Base-by-base conservation (phyloP, 169 alveolate species). In the Plasmodium billcollinsi region DNA sequence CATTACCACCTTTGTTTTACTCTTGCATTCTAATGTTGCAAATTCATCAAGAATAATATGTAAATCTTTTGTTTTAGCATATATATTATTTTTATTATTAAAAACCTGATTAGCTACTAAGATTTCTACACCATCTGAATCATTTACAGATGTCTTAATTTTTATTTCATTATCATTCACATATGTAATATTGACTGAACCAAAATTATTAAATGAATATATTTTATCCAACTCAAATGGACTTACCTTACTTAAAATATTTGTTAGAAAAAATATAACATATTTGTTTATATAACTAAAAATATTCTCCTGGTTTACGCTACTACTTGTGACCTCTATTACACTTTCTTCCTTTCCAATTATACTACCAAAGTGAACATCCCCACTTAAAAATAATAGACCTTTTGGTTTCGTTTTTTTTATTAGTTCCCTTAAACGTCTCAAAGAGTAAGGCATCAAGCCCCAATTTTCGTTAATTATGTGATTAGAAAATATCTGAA, bases 381-480 rank as follows among this genome's bases (percentile, higher is more conserved):
- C 97, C 9, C 97, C 97, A n/a, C 97, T 95, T 63, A 95, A 43
- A 85, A 95, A 94, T 47, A 95, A 8, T n/a, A 95, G 83, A 33
- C 95, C 95, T 59, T 78, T 94, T 20, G 97, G 97, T 59, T 94
- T 74, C n/a, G 96, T 93, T 52, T 92, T 91, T 50, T 88, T 75
- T 49, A 95, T 66, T 45, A 95, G 67, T 7, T 69, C 49, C 15
- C 93, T 73, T 47, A 95, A 89, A 83, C 96, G 85, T 62, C 86
- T 89, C 85, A 93, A 93, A 2, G 97, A 94, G 29, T 43, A 54
- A 5, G 97, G 97, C 88, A 92, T 88, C 18, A 93, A 95, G 2
- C 97, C 97, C 97, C 97, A 95, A 29, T 95, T 86, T 50, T 95
- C 97, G 20, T 93, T 91, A 26, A 95, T 47, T 15, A 96, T 66